phyloP scores from a whole-genome alignment of 2,329 filamentous ascomycete species.

The Neofusicoccum ribis region DNA sequence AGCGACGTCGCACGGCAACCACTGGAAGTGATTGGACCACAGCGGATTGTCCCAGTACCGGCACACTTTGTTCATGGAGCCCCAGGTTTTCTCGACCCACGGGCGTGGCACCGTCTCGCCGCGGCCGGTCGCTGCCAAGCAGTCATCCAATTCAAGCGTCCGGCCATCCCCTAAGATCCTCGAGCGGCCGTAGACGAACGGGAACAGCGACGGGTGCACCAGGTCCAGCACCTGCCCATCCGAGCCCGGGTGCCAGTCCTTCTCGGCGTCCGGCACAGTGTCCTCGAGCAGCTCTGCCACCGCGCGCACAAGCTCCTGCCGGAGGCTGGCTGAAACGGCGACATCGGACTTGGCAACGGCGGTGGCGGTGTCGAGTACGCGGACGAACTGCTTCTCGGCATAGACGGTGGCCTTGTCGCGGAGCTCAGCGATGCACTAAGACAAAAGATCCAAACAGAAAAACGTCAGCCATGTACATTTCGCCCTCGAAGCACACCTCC shows the following conservation, averaged over 20 bases:
- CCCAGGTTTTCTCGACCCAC: neutral
- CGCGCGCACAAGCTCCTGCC: constrained; percentile 43
- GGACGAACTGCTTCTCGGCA: constrained; percentile 40
- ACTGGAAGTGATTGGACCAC: constrained; percentile 43
- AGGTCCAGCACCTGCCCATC: constrained; percentile 59
- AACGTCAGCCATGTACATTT: neutral
- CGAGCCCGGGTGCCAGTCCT: constrained; percentile 64
- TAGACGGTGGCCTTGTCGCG: constrained; percentile 50
- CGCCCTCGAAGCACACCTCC: no score
- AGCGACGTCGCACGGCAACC: constrained; percentile 51
- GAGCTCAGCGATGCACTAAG: constrained; percentile 45
- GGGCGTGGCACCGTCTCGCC: constrained; percentile 20
- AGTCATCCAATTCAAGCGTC: constrained; percentile 22
- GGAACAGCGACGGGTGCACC: constrained; percentile 56
- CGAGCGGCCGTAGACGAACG: constrained; percentile 26
- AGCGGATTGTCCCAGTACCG: neutral
- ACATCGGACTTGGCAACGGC: constrained; percentile 57
- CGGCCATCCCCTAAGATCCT: constrained; percentile 22
- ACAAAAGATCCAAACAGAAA: neutral
- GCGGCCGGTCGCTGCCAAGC: constrained; percentile 16
- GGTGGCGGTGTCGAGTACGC: constrained; percentile 45
- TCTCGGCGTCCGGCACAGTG: constrained; percentile 44
- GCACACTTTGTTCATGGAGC: neutral
- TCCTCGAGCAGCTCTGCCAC: constrained; percentile 50
- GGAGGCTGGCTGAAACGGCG: constrained; percentile 40